A percentile compares a stretch with the other conserved stretches of the same genome.
phyloP scores from a whole-genome alignment of 169 alveolate species.

The Plasmodium coatneyi region DNA sequence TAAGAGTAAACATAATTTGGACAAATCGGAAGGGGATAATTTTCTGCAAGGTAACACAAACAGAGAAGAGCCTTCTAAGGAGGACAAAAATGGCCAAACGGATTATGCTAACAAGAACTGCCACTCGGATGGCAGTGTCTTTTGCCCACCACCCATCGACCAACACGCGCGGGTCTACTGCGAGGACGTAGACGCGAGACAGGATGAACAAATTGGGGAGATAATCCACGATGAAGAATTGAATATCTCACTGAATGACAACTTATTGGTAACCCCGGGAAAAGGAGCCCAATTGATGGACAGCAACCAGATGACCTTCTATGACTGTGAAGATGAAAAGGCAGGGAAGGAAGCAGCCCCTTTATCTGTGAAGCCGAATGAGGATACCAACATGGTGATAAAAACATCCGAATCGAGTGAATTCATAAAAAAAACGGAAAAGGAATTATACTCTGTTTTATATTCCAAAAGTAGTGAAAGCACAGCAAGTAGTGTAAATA shows the following conservation, averaged over 20 bases:
- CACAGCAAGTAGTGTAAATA: constrained; percentile 14
- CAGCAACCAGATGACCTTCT: background rate
- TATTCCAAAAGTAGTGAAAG: constrained; percentile 62
- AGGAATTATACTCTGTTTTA: constrained; percentile 43
- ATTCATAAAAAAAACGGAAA: constrained; percentile 17
- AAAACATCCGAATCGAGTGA: constrained; percentile 27
- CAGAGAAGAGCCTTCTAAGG: background rate
- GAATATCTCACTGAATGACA: background rate
- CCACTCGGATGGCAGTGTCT: background rate
- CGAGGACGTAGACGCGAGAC: background rate
- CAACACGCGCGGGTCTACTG: background rate
- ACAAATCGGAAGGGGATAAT: background rate
- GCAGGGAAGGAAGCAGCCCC: background rate
- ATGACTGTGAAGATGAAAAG: constrained; percentile 58
- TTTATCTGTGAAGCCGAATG: background rate
- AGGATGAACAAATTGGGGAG: background rate
- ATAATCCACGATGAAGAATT: background rate
- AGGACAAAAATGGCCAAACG: background rate
- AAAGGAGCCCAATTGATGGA: background rate
- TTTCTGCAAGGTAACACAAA: background rate
- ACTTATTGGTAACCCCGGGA: constrained; percentile 24
- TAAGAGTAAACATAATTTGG: background rate
- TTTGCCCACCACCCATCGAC: background rate
- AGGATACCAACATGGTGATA: background rate
- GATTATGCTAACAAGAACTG: background rate